phyloP scores from a whole-genome alignment of 1,284 basidiomycete species.

The Apiotrichum porosum region DNA sequence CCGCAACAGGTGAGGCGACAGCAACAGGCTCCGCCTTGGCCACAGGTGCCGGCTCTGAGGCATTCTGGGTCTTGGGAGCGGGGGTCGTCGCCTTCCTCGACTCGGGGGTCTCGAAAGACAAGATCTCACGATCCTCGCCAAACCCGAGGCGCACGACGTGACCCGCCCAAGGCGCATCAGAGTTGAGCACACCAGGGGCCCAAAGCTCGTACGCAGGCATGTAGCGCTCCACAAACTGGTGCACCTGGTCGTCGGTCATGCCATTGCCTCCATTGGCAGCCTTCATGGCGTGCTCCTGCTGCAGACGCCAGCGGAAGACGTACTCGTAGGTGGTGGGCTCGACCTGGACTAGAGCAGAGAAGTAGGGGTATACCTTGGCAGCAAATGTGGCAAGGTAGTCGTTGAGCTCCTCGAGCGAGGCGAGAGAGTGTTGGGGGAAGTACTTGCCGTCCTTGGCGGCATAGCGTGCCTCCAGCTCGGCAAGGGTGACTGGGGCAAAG shows the following conservation, averaged over 20 bases:
- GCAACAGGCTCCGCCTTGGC: background rate
- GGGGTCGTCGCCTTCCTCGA: background rate
- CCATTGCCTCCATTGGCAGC: constrained; percentile 71
- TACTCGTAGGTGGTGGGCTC: constrained; percentile 34
- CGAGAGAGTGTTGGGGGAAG: constrained; percentile 24
- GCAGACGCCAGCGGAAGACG: constrained; percentile 61
- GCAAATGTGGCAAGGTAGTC: constrained; percentile 25
- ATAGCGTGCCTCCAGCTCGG: constrained; percentile 47
- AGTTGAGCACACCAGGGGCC: constrained; percentile 14
- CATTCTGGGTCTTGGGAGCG: background rate
- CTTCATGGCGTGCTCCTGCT: constrained; percentile 88
- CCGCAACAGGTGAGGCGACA: background rate
- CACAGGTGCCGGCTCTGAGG: too few species aligned
- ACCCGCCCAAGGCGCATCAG: constrained; percentile 26
- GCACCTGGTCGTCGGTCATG: constrained; percentile 78
- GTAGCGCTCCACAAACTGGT: constrained; percentile 55
- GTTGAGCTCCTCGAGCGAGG: constrained; percentile 30
- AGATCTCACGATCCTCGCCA: constrained; percentile 35
- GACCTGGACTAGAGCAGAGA: constrained; percentile 31
- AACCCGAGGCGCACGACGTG: constrained; percentile 28
- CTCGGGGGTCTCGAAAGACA: constrained; percentile 13
- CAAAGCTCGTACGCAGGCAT: constrained; percentile 40
- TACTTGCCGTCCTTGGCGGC: constrained; percentile 20
- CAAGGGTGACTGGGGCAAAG: constrained; percentile 36
- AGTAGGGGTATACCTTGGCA: constrained; percentile 24